Conservation (phyloP, 495 filamentous ascomycete species). For the Trypethelium eluteriae region DNA sequence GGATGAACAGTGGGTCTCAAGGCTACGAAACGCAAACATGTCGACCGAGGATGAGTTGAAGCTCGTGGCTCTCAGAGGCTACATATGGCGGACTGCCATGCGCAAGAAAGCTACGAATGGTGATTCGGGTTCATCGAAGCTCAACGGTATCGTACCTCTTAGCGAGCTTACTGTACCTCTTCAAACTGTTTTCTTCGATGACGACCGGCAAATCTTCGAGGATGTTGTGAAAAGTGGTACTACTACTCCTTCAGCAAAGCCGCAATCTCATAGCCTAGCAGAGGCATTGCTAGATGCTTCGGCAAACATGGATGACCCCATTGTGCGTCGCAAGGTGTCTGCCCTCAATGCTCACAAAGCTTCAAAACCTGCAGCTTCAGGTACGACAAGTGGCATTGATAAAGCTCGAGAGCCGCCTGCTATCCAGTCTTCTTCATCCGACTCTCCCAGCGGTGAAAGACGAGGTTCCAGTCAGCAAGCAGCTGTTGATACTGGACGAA, state of each 20-base stretch:
- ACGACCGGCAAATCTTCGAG: slow-evolving; percentile 42
- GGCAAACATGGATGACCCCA: slow-evolving; percentile 60
- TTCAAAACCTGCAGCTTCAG: neutral
- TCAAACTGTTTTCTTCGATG: slow-evolving; percentile 89
- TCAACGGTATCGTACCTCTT: slow-evolving; percentile 64
- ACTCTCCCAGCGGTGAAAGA: slow-evolving; percentile 1
- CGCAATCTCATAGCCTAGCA: slow-evolving; percentile 62
- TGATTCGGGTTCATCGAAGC: slow-evolving; percentile 28
- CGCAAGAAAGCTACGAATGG: slow-evolving; percentile 47
- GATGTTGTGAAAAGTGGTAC: slow-evolving; percentile 34
- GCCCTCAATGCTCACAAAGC: slow-evolving; percentile 42
- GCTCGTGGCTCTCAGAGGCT: slow-evolving; percentile 75
- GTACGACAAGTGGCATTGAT: neutral
- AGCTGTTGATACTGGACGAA: neutral
- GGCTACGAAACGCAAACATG: slow-evolving; percentile 79
- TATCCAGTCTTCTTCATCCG: neutral
- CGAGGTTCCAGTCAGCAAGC: neutral
- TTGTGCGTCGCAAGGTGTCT: slow-evolving; percentile 50
- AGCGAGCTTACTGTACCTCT: slow-evolving; percentile 64
- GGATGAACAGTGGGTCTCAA: slow-evolving; percentile 88
- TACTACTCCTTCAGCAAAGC: slow-evolving; percentile 15
- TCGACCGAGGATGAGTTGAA: slow-evolving; percentile 80
- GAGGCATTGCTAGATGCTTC: slow-evolving; percentile 91
- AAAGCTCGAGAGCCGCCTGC: neutral
- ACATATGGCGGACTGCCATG: slow-evolving; percentile 77